phyloP scores from a whole-genome alignment of 306 rosid genomes.

The Malus sieversii region DNA sequence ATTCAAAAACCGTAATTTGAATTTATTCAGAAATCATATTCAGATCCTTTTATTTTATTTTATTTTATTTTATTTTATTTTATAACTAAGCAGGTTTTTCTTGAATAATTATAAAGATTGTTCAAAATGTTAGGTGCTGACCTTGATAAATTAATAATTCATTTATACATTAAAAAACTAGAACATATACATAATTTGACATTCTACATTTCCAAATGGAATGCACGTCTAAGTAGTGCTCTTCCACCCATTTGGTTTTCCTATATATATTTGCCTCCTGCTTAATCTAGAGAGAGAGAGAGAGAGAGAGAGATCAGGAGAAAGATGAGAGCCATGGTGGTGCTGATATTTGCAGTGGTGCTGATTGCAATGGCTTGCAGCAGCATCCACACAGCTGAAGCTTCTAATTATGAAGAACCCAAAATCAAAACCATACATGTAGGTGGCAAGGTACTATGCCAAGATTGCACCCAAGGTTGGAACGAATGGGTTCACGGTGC shows the following conservation, averaged over 20 bases:
- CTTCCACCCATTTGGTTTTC: constrained; percentile 13
- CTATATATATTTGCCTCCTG: constrained; percentile 6
- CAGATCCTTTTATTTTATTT: neutral
- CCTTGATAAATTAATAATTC: neutral
- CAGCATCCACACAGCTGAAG: constrained; percentile 13
- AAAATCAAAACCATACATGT: constrained; percentile 30
- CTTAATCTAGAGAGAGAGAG: neutral
- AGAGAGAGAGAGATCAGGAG: neutral
- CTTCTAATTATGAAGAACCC: constrained; percentile 16
- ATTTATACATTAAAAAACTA: neutral
- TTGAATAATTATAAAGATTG: neutral
- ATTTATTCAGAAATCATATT: too few relatives aligned
- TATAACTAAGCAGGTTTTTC: neutral
- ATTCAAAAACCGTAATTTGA: too few relatives aligned
- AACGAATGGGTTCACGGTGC: constrained; percentile 54
- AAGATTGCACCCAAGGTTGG: constrained; percentile 75
- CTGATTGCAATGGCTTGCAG: constrained; percentile 22
- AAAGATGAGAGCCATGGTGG: constrained; percentile 20
- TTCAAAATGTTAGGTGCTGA: neutral
- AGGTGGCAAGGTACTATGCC: constrained; percentile 75
- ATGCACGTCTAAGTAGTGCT: constrained; percentile 45
- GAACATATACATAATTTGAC: neutral
- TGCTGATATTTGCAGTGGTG: constrained; percentile 23
- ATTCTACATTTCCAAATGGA: constrained; percentile 11
- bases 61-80: neutral